Evolutionary conservation across 169 alveolate species (phyloP).

Genomic region (Plasmodium billcollinsi): DNA sequence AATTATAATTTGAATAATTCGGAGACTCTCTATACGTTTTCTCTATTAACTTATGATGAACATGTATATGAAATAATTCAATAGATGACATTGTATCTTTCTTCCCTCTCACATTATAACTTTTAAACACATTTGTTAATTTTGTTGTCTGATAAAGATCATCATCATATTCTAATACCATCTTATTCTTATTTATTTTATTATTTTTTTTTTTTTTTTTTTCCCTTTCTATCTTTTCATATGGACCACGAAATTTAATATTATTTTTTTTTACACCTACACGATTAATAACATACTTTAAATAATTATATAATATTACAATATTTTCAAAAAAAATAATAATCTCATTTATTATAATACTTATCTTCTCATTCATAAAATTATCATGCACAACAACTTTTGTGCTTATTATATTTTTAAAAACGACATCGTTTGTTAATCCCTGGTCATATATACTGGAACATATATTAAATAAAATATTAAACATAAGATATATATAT

Average conservation of each 20-base stretch:
- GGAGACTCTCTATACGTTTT: conserved; percentile 20
- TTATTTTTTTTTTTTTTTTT: not conserved
- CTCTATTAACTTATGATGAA: conserved; percentile 31
- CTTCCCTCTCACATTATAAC: not conserved
- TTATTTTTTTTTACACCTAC: not conserved
- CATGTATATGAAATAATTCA: conserved; percentile 11
- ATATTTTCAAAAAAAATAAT: conserved; percentile 54
- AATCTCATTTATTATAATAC: conserved; percentile 57
- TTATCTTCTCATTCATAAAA: conserved; percentile 44
- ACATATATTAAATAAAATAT: conserved; percentile 60
- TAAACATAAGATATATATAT: conserved; percentile 63
- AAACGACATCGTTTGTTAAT: conserved; percentile 12
- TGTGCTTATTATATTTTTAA: conserved; percentile 28
- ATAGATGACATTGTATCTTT: not conserved
- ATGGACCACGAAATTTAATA: too few relatives aligned
- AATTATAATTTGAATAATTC: conserved; percentile 22
- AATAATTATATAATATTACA: conserved; percentile 25
- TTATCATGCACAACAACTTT: conserved; percentile 30
- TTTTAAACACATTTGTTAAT: too few relatives aligned
- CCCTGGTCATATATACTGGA: conserved; percentile 34
- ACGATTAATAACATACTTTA: not conserved
- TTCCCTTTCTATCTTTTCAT: not conserved
- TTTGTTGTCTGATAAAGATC: too few relatives aligned
- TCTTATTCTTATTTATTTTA: not conserved
- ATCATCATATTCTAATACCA: too few relatives aligned